Conservation (phyloP, 176 grass and related monocot genomes). For the Hsuehochloa calcarea region DNA sequence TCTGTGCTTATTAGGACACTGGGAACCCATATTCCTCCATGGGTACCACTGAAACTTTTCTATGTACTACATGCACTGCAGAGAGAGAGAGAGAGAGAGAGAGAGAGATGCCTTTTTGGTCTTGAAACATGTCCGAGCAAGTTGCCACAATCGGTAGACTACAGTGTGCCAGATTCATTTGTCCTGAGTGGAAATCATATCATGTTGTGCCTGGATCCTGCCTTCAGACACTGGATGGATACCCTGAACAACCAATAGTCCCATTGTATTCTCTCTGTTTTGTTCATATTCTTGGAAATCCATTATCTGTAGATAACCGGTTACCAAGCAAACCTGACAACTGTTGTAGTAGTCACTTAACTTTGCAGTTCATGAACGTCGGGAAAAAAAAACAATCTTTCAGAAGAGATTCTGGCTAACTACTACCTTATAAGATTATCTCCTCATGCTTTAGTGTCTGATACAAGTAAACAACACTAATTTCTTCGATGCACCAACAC, state of each 20-base stretch:
- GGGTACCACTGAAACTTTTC: background rate
- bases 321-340: background rate
- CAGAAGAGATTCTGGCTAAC: background rate
- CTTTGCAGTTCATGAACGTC: background rate
- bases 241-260: background rate
- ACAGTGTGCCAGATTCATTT: background rate
- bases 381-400: background rate
- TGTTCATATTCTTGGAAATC: background rate
- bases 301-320: background rate
- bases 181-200: background rate
- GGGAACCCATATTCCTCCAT: constrained; percentile 5
- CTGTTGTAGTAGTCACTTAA: background rate
- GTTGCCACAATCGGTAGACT: background rate
- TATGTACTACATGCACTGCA: background rate
- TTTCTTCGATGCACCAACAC: background rate
- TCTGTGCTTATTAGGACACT: background rate
- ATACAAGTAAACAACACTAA: background rate
- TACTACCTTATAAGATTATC: background rate
- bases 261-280: background rate
- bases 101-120: background rate
- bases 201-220: background rate
- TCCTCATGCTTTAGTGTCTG: background rate
- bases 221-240: background rate
- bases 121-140: background rate
- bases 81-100: background rate